These are phyloP conservation scores for Solanum hybrid DNA, from an alignment of 305 asterid species.

Conservation along the genomic window DNA sequence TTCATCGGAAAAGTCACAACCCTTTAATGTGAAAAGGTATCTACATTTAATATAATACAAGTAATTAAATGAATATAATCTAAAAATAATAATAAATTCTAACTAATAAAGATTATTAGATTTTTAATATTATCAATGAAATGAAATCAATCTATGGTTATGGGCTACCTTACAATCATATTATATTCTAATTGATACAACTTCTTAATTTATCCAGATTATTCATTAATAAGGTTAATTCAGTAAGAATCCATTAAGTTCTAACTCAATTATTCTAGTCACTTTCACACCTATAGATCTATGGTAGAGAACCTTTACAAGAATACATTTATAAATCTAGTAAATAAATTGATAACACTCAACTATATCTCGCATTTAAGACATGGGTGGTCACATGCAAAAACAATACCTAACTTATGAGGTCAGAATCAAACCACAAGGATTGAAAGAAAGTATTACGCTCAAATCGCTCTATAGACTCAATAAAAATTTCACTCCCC, in stretches of 20 bases:
- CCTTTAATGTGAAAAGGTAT: too few species aligned
- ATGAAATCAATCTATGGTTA: neutral
- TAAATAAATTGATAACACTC: too few species aligned
- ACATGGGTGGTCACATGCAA: neutral
- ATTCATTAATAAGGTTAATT: too few species aligned
- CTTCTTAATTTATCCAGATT: neutral
- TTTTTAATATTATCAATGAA: neutral
- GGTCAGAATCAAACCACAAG: neutral
- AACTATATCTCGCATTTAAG: too few species aligned
- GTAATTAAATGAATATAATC: too few species aligned
- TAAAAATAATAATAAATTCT: too few species aligned
- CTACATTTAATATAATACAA: too few species aligned
- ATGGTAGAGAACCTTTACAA: too few species aligned
- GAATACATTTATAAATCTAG: too few species aligned
- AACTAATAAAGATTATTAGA: neutral
- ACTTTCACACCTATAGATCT: too few species aligned
- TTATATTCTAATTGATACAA: neutral
- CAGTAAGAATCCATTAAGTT: neutral
- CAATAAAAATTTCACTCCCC: neutral
- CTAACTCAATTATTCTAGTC: neutral
- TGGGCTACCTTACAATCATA: neutral
- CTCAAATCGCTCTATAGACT: neutral
- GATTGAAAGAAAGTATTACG: neutral
- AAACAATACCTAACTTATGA: neutral
- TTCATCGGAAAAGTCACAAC: too few species aligned